Evolutionary conservation across 139 green algal species (phyloP).

Genomic region (Ulvella scutata): DNA sequence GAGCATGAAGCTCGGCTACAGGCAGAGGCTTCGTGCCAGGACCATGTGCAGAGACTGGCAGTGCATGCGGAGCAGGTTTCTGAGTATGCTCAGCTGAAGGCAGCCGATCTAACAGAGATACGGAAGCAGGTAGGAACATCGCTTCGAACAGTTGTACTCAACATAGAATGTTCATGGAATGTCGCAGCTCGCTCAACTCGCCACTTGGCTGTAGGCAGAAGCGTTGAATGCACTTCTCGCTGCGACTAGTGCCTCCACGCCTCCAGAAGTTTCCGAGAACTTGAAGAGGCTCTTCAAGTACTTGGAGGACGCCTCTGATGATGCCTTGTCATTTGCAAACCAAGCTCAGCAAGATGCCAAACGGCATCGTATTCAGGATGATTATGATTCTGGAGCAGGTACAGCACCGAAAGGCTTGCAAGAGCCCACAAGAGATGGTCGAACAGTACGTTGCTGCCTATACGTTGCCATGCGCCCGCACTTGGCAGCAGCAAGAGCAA

Average conservation of each 20-base stretch:
- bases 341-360: not conserved
- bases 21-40: constrained; percentile 49
- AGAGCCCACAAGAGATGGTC: no score
- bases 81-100: constrained; percentile 57
- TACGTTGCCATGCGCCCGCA: no score
- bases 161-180: no score
- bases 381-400: no score
- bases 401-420: no score
- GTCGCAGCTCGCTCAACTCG: no score
- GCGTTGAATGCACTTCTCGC: not conserved
- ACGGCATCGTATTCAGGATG: no score
- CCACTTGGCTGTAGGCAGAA: no score
- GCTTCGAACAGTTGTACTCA: no score
- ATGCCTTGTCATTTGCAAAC: not conserved
- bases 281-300: constrained; percentile 9
- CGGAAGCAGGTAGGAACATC: not conserved
- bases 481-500: no score
- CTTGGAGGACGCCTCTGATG: constrained; percentile 6
- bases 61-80: constrained; percentile 64
- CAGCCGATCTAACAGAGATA: not conserved
- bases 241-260: not conserved
- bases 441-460: no score
- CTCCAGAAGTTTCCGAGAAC: constrained; percentile 6
- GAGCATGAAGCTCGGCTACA: constrained; percentile 42
- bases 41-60: constrained; percentile 31